phyloP scores from a whole-genome alignment of 495 filamentous ascomycete species.

The Penicillium angulare region DNA sequence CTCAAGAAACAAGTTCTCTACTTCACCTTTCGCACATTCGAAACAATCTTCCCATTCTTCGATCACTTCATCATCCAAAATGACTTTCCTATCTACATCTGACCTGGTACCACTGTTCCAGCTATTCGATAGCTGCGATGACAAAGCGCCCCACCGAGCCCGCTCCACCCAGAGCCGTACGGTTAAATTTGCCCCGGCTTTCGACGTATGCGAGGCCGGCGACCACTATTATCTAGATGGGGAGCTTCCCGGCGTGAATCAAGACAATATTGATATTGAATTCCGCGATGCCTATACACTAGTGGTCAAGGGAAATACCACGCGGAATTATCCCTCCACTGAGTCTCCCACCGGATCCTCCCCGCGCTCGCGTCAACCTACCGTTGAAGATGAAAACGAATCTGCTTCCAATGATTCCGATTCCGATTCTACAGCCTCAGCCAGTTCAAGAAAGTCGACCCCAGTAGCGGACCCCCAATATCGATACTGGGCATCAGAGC shows the following conservation, averaged over 20 bases:
- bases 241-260: constrained; percentile 81
- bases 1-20: background rate
- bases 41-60: background rate
- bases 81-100: constrained; percentile 60
- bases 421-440: constrained; percentile 8
- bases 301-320: constrained; percentile 65
- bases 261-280: constrained; percentile 76
- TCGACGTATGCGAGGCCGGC: constrained; percentile 74
- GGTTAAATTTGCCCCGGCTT: constrained; percentile 68
- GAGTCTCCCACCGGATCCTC: background rate
- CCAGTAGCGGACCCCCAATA: constrained; percentile 36
- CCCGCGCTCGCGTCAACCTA: constrained; percentile 43
- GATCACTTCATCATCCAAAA: constrained; percentile 44
- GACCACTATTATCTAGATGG: constrained; percentile 77
- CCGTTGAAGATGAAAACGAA: constrained; percentile 63
- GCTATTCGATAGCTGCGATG: constrained; percentile 67
- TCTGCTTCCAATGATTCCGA: constrained; percentile 27
- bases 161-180: constrained; percentile 18
- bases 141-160: constrained; percentile 46
- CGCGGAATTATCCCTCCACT: constrained; percentile 50
- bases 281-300: constrained; percentile 80
- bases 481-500: constrained; percentile 81
- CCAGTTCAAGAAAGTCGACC: constrained; percentile 5
- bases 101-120: constrained; percentile 69
- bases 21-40: background rate